Percentiles rank a stretch among this genome's conserved stretches.
These are phyloP conservation scores for Backusella tarrabulga DNA, from an alignment of 192 early-diverging fungal species.

Conservation along the genomic window DNA sequence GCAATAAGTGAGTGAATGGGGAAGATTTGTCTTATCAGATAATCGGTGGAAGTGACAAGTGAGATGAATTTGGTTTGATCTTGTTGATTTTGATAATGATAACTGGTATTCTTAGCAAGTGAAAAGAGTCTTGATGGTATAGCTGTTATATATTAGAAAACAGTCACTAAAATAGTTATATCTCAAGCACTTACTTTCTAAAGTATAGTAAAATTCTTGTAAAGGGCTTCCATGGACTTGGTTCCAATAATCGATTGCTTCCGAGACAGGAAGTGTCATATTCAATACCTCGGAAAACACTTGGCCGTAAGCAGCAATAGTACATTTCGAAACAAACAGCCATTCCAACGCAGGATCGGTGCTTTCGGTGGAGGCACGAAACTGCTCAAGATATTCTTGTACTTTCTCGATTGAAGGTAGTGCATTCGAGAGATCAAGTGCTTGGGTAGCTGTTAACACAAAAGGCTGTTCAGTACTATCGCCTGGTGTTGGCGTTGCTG, in stretches of 20 bases:
- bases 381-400: conserved; percentile 5
- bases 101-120: conserved; percentile 9
- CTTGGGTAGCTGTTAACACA: not conserved
- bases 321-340: conserved; percentile 52
- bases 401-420: not conserved
- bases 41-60: not conserved
- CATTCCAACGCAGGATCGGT: conserved; percentile 33
- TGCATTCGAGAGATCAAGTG: not conserved
- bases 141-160: conserved; percentile 16
- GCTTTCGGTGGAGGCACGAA: not conserved
- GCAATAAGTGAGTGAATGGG: conserved; percentile 28
- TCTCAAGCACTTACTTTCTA: conserved; percentile 42
- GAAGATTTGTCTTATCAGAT: conserved; percentile 1
- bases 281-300: conserved; percentile 56
- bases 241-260: conserved; percentile 69
- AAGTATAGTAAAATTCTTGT: conserved; percentile 39
- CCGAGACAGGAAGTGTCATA: conserved; percentile 56
- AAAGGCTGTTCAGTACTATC: not conserved
- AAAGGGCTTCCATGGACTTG: conserved; percentile 43
- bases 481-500: not conserved
- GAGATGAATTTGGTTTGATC: not conserved
- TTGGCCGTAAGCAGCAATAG: conserved; percentile 55
- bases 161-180: not conserved
- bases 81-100: not conserved
- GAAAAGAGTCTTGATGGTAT: not conserved